Evolutionary conservation across 2,329 filamentous ascomycete species (phyloP), one percentile per base, ranked within the genome.

Genomic region (Ambrosiella xylebori): DNA sequence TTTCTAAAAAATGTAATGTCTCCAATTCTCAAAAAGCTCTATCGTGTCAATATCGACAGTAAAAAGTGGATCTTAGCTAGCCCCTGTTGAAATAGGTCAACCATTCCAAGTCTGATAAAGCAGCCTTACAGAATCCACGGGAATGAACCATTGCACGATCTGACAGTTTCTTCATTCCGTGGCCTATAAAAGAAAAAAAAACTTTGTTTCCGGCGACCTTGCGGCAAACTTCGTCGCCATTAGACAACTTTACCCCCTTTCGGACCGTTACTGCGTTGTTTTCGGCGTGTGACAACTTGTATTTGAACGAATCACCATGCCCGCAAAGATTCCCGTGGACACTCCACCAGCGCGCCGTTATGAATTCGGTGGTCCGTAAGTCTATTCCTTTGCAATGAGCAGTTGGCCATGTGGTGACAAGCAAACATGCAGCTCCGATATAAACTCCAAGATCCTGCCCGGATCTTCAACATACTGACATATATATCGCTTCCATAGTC

Each of bases 291-390:
- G 27, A 27, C 27, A 27, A 5, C 27, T 27, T 27, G 27, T 5
- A 5, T 3, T 27, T 27, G 27, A 27, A 27, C 27, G 4, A 27
- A 27, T 27, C 3, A 9, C 15, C 11, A 59, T 60, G 58, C 56
- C 58, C 15, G 57, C 65, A 51, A 62, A 63, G 5, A 59, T 62
- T 27, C 58, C 65, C 51, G 62, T 63, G 3, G 59, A 62, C 9
- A 62, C 64, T 45, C 58, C 61, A 57, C 65, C 67, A 61, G 62
- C 65, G 54, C 74, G 74, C 59, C 72, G 72, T 62, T 78, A 77
- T 63, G 74, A 78, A 61, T 78, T 78, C 64, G 69, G 71, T 57
- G 76, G 76, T 61, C 75, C 76, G 76, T 77, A 67, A 65, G 73
- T 68, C 8, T 36, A 41, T 39, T 40, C 11, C n/a, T 41, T 27